A percentile compares a stretch with the other conserved stretches of the same genome.
These are phyloP conservation scores for Gloeopeniophorella convolvens DNA, from an alignment of 768 basidiomycete species.

Conservation along the genomic window DNA sequence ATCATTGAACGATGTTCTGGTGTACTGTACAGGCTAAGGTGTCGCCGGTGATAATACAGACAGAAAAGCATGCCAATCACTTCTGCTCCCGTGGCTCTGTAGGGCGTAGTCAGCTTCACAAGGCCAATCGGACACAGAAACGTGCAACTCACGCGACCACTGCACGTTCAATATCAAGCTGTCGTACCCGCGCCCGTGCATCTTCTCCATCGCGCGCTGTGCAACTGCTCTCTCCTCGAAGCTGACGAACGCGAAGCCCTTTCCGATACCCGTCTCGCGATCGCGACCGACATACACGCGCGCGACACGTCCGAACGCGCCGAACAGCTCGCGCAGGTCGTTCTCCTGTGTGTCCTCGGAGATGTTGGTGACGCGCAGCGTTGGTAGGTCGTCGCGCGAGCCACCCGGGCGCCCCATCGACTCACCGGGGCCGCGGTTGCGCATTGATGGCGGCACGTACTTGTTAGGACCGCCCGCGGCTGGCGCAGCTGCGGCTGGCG, in stretches of 20 bases:
- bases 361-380: constrained; percentile 94
- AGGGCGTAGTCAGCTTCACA: neutral
- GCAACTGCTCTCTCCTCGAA: constrained; percentile 80
- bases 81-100: constrained; percentile 36
- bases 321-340: constrained; percentile 90
- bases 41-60: neutral
- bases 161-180: constrained; percentile 73
- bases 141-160: constrained; percentile 50
- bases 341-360: constrained; percentile 92
- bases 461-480: constrained; percentile 19
- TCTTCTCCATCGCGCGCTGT: constrained; percentile 86
- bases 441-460: constrained; percentile 23
- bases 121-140: neutral
- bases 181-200: constrained; percentile 88
- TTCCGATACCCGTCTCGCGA: constrained; percentile 88
- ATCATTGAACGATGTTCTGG: too few species aligned
- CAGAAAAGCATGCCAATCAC: constrained; percentile 7
- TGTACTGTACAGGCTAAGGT: neutral
- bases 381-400: constrained; percentile 86
- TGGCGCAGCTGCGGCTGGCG: constrained; percentile 7
- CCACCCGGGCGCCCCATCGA: constrained; percentile 30
- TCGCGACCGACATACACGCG: constrained; percentile 94
- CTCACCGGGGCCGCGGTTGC: constrained; percentile 21
- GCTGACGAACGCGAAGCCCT: constrained; percentile 96
- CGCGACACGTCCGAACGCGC: constrained; percentile 75